Base-by-base conservation (phyloP, 1,139 yeast genomes). In the Kodamaea suecica region DNA sequence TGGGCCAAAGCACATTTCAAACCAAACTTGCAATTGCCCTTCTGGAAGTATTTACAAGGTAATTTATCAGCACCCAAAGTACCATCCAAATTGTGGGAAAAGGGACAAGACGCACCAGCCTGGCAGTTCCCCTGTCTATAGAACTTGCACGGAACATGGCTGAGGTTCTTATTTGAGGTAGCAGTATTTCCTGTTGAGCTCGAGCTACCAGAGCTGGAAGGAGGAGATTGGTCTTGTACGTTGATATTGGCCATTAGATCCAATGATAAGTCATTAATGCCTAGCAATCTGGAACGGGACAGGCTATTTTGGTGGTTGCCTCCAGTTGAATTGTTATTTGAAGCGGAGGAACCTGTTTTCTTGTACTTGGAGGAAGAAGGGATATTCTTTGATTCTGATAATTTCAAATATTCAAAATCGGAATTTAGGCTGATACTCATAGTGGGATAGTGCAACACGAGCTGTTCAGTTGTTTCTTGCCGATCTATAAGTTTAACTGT, bases 111-210 rank as follows among this genome's bases (percentile, higher is more conserved):
- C 38, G 66, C 69, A 9, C 97, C 97, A 1, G 97, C 97, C 60
- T 88, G 97, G 59, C 97, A 90, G 13, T 84, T 78, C 0, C 97
- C 97, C 55, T 88, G 96, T 43, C 78, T 71, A 57, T 71, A 88
- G 65, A 92, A 90, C 62, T 90, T 90, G 59, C 98, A 90, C 1
- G 98, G 97, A 26, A 90, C 97, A 59, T 90, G 98, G 36, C 94
- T 80, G 36, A 84, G 69, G 50, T 82, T 69, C 41, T 68, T 69
- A 47, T 47, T 58, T 26, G 41, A 29, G 14, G 9, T 23, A 7
- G 11, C 26, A 16, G 5, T 10, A 23, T 23, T 23, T 7, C 27
- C 27, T 9, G 9, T 19, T 7, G 23, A 19, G 23, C 7, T 23
- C 11, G 11, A 10, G 26, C 12, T 7, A 5, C 26, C 26, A 5